Conservation (phyloP, 2,329 filamentous ascomycete genomes). For the Ascomycota sp. region DNA sequence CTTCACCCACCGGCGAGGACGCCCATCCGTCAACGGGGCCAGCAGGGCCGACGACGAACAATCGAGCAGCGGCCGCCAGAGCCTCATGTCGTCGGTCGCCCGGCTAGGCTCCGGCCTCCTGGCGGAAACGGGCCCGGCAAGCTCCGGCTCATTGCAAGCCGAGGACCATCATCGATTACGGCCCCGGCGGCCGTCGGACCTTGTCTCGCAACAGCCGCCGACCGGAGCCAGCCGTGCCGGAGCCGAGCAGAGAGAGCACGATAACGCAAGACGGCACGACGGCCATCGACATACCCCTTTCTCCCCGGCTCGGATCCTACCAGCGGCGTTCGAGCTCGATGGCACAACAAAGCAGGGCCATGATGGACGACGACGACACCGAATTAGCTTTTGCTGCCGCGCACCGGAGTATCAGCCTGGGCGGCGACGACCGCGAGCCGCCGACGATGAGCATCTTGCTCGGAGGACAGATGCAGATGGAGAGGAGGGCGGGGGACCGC, state of each 20-base stretch:
- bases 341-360: slow-evolving; percentile 37
- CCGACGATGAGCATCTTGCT: slow-evolving; percentile 45
- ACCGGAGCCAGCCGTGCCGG: slow-evolving; percentile 8
- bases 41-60: slow-evolving; percentile 55
- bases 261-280: slow-evolving; percentile 32
- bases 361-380: slow-evolving; percentile 36
- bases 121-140: slow-evolving; percentile 44
- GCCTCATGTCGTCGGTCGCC: slow-evolving; percentile 45
- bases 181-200: slow-evolving; percentile 9
- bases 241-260: slow-evolving; percentile 15
- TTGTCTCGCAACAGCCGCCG: slow-evolving; percentile 10
- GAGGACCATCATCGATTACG: slow-evolving; percentile 50
- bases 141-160: slow-evolving; percentile 45
- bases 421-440: slow-evolving; percentile 41
- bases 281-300: slow-evolving; percentile 55
- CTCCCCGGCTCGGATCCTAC: slow-evolving; percentile 37
- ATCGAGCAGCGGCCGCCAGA: slow-evolving; percentile 61
- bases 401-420: slow-evolving; percentile 47
- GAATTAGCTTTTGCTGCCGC: slow-evolving; percentile 40
- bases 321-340: slow-evolving; percentile 49
- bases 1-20: slow-evolving; percentile 66
- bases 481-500: slow-evolving; percentile 10
- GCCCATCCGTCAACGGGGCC: slow-evolving; percentile 55
- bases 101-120: slow-evolving; percentile 65
- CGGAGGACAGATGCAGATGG: slow-evolving; percentile 19